A percentile compares a stretch with the other conserved stretches of the same genome.
Conservation (phyloP, 805 yeast species). For the Wickerhamiella nectarea region DNA sequence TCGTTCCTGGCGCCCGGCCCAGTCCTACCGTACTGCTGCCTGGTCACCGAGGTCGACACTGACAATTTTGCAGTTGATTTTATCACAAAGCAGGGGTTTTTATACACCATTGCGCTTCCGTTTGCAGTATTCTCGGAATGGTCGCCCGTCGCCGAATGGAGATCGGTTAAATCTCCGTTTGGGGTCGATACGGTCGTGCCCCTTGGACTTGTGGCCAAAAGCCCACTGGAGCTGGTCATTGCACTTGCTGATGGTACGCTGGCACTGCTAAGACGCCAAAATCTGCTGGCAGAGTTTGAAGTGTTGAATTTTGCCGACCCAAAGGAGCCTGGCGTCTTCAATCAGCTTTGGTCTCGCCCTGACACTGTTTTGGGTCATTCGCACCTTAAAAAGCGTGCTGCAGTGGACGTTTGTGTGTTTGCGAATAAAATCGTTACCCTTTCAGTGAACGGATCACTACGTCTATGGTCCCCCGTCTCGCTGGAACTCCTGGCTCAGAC, state of each 20-base stretch:
- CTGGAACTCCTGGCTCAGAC: conserved; percentile 20
- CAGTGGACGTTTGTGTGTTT: conserved; percentile 26
- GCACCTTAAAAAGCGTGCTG: conserved; percentile 28
- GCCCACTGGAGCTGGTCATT: conserved; percentile 35
- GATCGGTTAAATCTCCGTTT: conserved; percentile 54
- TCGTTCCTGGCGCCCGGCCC: conserved; percentile 6
- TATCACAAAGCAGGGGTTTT: conserved; percentile 37
- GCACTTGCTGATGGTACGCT: conserved; percentile 69
- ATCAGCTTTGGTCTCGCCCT: conserved; percentile 15
- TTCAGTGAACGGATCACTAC: conserved; percentile 40
- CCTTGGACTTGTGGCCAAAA: conserved; percentile 36
- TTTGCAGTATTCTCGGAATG: conserved; percentile 32
- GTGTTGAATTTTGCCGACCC: conserved; percentile 25
- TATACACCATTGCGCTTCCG: conserved; percentile 37
- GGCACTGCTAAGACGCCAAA: conserved; percentile 25
- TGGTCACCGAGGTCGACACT: conserved; percentile 16
- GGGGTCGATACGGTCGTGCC: conserved; percentile 47
- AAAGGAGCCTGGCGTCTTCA: conserved; percentile 11
- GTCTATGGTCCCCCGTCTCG: conserved; percentile 44
- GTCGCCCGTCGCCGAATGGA: conserved; percentile 33
- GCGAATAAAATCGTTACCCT: conserved; percentile 33
- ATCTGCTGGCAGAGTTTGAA: conserved; percentile 27
- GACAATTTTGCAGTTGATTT: conserved; percentile 37
- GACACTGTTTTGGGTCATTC: conserved; percentile 33
- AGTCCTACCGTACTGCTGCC: background rate